These are phyloP conservation scores for Malbranchea cinnamomea DNA, from an alignment of 2,329 filamentous ascomycete species.

Conservation along the genomic window DNA sequence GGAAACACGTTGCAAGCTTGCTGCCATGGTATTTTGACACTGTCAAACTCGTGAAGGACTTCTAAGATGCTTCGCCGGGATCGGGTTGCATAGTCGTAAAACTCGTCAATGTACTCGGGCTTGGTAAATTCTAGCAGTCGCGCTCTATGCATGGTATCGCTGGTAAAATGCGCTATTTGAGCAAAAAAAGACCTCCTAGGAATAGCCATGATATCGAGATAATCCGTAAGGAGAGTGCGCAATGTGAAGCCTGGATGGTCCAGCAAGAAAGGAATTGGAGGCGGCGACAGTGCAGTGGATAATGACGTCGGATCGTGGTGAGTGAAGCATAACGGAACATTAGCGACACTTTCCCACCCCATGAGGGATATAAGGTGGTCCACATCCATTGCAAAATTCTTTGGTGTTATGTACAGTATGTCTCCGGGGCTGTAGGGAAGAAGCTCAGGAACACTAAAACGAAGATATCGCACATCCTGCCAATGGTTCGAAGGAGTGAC, in stretches of 20 bases:
- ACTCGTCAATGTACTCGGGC: conserved; percentile 69
- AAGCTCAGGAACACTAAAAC: conserved; percentile 34
- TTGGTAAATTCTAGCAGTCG: conserved; percentile 71
- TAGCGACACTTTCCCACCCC: conserved; percentile 61
- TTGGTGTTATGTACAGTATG: conserved; percentile 67
- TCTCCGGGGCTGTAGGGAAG: conserved; percentile 56
- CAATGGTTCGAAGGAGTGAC: conserved; percentile 66
- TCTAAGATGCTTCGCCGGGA: conserved; percentile 84
- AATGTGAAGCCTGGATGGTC: conserved; percentile 41
- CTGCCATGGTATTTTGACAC: conserved; percentile 64
- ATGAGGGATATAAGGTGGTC: conserved; percentile 61
- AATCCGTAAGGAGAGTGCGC: conserved; percentile 61
- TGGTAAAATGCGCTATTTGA: conserved; percentile 59
- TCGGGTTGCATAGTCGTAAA: conserved; percentile 89
- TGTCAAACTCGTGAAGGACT: conserved; percentile 77
- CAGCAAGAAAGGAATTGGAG: conserved; percentile 22
- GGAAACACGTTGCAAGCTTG: conserved; percentile 62
- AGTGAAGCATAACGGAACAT: conserved; percentile 46
- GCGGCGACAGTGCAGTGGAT: conserved; percentile 12
- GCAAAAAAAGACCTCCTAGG: conserved; percentile 78
- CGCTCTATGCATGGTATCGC: conserved; percentile 58
- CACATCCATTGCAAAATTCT: conserved; percentile 75
- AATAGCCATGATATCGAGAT: conserved; percentile 79
- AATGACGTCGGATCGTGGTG: conserved; percentile 13
- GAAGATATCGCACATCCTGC: conserved; percentile 84